Evolutionary conservation across 179 eudicot genomes (phyloP).

Genomic region (Nepenthes alata): DNA sequence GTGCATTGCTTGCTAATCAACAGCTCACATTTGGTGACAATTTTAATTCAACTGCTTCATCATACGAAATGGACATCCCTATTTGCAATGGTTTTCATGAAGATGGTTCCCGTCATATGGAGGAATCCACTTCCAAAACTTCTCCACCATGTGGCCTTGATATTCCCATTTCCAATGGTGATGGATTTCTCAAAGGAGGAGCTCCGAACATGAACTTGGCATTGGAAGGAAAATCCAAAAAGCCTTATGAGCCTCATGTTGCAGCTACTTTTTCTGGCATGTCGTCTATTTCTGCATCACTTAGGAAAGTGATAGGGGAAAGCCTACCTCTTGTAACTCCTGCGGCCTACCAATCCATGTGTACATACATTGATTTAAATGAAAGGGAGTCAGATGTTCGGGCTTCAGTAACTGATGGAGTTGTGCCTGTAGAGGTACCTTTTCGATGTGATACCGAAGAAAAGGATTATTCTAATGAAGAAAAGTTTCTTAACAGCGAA

Average conservation of each 20-base stretch:
- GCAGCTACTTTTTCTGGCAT: slow-evolving; percentile 33
- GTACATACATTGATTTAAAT: slow-evolving; percentile 22
- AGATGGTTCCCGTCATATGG: not conserved
- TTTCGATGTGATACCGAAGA: slow-evolving; percentile 19
- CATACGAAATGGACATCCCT: slow-evolving; percentile 3
- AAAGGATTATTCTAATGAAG: slow-evolving; percentile 24
- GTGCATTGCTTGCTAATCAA: not conserved
- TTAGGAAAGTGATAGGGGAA: slow-evolving; percentile 34
- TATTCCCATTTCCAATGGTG: slow-evolving; percentile 16
- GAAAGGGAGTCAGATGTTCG: slow-evolving; percentile 20
- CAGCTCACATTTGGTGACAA: not conserved
- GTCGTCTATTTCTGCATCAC: slow-evolving; percentile 37
- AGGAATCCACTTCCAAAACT: not conserved
- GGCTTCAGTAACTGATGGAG: slow-evolving; percentile 13
- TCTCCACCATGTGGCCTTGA: not conserved
- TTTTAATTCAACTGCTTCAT: not conserved
- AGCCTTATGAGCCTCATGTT: slow-evolving; percentile 26
- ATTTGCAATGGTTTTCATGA: slow-evolving; percentile 1
- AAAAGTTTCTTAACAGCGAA: slow-evolving; percentile 18
- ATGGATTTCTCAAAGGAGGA: slow-evolving; percentile 26
- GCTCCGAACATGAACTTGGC: slow-evolving; percentile 15
- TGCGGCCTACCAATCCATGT: slow-evolving; percentile 25
- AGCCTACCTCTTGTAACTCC: slow-evolving; percentile 31
- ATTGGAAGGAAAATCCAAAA: slow-evolving; percentile 15
- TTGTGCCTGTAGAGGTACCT: slow-evolving; percentile 18